Base-by-base conservation (phyloP, 306 rosid species). In the Boehmeria nivea region DNA sequence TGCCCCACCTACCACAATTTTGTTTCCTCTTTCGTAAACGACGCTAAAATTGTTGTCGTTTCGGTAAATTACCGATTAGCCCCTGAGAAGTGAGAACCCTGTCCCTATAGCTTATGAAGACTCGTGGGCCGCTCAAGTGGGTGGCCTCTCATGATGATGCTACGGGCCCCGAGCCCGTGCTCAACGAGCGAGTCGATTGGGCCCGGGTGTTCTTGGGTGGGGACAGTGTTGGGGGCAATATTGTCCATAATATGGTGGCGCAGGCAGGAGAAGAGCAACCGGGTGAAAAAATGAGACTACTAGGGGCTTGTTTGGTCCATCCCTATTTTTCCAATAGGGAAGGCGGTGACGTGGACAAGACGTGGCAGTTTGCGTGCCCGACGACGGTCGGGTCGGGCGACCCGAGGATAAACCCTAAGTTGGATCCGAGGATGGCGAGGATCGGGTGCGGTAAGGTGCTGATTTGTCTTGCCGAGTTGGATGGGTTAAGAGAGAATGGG, bases 91-190 rank as follows among this genome's bases (percentile, higher is more conserved):
- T 2, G 67, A 70, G 51, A 10, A 65, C 44, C 73, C 64, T 1
- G 14, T 75, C 6, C 81, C 73, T 0, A 17, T 17, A 12, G 69
- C 76, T 0, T 70, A 49, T 21, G 42, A 75, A 0, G 72, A 75
- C 37, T 39, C 80, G 0, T 69, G 75, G 75, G 36, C 31, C 4
- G 3, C 44, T 74, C 14, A 24, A 74, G 19, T 75, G 72, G 80
- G 72, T n/a, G 1, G 62, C 16, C 6, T 37, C 69, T 17, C 66
- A 64, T 13, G 25, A 33, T 8, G 23, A 22, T 1, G 53, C 68
- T 1, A 16, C 10, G 9, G 72, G 69, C 8, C 39, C 53, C 0
- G 61, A 69, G 27, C 7, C 2, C 3, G 60, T 61, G 73, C 50
- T 70, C 6, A 66, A 51, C n/a, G 33, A 52, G 22, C 20, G 43